phyloP scores from a whole-genome alignment of 345 rosid species.

The Stellera chamaejasme region DNA sequence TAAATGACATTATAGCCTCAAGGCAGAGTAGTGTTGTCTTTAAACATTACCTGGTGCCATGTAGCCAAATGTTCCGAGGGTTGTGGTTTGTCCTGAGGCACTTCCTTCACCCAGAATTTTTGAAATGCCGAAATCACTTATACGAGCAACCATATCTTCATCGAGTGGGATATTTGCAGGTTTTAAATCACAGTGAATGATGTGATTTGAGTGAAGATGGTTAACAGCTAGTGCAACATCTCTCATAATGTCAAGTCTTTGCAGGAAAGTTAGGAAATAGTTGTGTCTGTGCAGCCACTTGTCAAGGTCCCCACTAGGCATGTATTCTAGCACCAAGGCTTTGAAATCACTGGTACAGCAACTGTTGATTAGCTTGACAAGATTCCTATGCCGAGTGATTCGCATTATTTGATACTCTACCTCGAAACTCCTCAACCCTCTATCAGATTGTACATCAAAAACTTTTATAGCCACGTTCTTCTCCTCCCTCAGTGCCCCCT shows the following conservation, averaged over 20 bases:
- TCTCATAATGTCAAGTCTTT: background rate
- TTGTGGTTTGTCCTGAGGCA: background rate
- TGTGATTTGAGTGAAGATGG: background rate
- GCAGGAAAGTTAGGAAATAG: background rate
- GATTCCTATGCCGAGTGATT: constrained; percentile 9
- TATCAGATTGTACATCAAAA: background rate
- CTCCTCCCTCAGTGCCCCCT: background rate
- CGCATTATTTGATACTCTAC: background rate
- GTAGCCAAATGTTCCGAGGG: background rate
- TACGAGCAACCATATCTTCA: constrained; percentile 10
- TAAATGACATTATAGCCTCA: background rate
- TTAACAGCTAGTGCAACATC: constrained; percentile 2
- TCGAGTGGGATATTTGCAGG: constrained; percentile 1
- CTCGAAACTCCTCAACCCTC: constrained; percentile 3
- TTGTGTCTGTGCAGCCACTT: constrained; percentile 7
- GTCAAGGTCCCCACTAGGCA: constrained; percentile 11
- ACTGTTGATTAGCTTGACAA: constrained; percentile 4
- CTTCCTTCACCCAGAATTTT: background rate
- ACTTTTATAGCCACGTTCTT: constrained; percentile 2
- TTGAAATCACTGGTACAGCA: constrained; percentile 7
- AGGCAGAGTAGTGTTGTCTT: background rate
- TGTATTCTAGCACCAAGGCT: constrained; percentile 12
- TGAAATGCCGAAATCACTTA: constrained; percentile 10
- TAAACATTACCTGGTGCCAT: constrained; percentile 9
- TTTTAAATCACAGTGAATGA: constrained; percentile 10